Conservation (phyloP, 768 basidiomycete genomes). For the Rhodosporidiobolus sp. region DNA sequence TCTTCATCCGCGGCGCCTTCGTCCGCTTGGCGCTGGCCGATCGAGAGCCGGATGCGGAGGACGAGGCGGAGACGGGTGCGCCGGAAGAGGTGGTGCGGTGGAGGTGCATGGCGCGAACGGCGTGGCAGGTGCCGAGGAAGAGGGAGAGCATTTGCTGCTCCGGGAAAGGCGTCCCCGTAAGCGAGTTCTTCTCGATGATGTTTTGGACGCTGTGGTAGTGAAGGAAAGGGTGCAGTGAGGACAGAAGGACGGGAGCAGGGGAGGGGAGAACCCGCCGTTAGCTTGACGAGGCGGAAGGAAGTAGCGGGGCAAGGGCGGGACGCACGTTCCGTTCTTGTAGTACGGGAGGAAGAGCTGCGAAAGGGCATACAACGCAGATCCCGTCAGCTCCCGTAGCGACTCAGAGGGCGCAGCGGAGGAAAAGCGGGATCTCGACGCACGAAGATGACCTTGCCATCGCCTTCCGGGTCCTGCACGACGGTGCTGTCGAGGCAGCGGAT, state of each 20-base stretch:
- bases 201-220: slow-evolving; percentile 82
- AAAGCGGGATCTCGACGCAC: background rate
- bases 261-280: slow-evolving; percentile 49
- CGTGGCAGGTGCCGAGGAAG: slow-evolving; percentile 92
- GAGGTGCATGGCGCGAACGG: slow-evolving; percentile 85
- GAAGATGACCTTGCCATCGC: slow-evolving; percentile 38
- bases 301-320: background rate
- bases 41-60: background rate
- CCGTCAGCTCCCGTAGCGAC: slow-evolving; percentile 28
- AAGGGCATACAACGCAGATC: background rate
- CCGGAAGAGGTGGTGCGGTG: slow-evolving; percentile 56
- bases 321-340: slow-evolving; percentile 62
- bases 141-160: slow-evolving; percentile 83
- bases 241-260: background rate
- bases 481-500: slow-evolving; percentile 58
- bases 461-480: slow-evolving; percentile 27
- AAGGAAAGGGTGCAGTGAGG: background rate
- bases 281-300: background rate
- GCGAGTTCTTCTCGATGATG: slow-evolving; percentile 75
- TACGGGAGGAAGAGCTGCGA: slow-evolving; percentile 84
- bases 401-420: no score
- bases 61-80: background rate
- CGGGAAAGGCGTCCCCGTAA: slow-evolving; percentile 75
- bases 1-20: slow-evolving; percentile 52
- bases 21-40: background rate